Conservation (phyloP, 352 stramenopile genomes). For the Phytophthora fragariaefolia region DNA sequence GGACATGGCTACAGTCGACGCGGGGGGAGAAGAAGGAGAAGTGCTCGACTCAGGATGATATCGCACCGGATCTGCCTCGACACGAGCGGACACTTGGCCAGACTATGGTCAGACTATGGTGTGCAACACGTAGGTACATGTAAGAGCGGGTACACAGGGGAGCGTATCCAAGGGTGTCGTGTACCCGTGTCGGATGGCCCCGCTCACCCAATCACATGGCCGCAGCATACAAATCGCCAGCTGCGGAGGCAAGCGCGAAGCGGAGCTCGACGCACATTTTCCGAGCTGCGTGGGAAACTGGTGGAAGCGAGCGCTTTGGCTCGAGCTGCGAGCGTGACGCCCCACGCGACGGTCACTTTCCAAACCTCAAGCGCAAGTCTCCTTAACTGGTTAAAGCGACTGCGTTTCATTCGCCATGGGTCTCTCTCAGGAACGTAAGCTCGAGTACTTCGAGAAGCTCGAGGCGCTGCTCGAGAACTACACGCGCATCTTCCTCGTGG, state of each 20-base stretch:
- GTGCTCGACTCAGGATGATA: neutral
- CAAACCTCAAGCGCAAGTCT: conserved; percentile 86
- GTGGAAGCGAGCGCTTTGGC: conserved; percentile 46
- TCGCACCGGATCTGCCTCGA: conserved; percentile 7
- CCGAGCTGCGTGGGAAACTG: conserved; percentile 26
- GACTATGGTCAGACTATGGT: conserved; percentile 1
- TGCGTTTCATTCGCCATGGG: conserved; percentile 89
- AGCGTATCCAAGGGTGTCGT: no score
- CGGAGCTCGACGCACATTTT: conserved; percentile 19
- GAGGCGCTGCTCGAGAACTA: conserved; percentile 96
- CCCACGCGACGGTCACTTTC: conserved; percentile 37
- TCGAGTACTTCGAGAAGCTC: conserved; percentile 98
- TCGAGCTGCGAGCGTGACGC: neutral
- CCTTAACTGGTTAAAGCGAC: conserved; percentile 89
- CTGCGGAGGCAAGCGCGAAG: conserved; percentile 23
- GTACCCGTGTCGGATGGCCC: no score
- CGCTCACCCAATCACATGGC: conserved; percentile 21
- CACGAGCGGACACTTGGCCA: conserved; percentile 14
- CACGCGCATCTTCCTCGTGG: conserved; percentile 98
- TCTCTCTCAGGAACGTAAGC: conserved; percentile 97
- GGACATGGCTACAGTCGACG: conserved; percentile 39
- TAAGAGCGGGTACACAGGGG: conserved; percentile 19
- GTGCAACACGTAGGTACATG: conserved; percentile 1
- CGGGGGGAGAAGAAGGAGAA: conserved; percentile 25
- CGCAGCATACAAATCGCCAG: conserved; percentile 3